Percentiles rank a stretch among this genome's conserved stretches.
These are phyloP conservation scores for Colletotrichum liaoningense DNA, from an alignment of 2,329 filamentous ascomycete genomes.

Conservation along the genomic window DNA sequence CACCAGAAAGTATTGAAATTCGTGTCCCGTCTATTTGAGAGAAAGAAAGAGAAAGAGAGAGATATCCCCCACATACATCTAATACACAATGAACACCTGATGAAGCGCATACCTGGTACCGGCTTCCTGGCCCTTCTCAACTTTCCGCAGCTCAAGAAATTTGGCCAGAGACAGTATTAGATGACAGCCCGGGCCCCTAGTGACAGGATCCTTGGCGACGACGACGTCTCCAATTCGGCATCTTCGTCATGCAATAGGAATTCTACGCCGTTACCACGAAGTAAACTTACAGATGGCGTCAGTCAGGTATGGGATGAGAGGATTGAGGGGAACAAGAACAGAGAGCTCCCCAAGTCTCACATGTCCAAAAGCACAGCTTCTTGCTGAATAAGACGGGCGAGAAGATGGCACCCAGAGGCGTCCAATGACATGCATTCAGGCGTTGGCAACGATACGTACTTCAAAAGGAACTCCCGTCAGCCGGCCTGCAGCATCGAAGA, in stretches of 20 bases:
- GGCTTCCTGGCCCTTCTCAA: too few relatives aligned
- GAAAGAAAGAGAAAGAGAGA: neutral
- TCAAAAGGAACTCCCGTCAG: neutral
- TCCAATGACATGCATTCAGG: neutral
- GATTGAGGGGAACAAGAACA: too few relatives aligned
- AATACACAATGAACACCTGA: neutral
- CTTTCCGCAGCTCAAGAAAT: too few relatives aligned
- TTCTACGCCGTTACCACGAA: neutral
- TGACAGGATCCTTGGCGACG: too few relatives aligned
- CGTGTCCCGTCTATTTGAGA: neutral
- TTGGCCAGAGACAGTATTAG: neutral
- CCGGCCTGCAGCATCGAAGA: neutral
- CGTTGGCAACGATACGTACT: neutral
- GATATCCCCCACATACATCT: neutral
- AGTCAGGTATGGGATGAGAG: too few relatives aligned
- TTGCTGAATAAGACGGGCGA: neutral
- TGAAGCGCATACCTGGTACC: neutral
- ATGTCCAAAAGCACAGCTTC: neutral
- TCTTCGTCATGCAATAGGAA: neutral
- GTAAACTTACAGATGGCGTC: too few relatives aligned
- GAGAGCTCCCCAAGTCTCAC: too few relatives aligned
- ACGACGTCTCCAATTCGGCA: neutral
- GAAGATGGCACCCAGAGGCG: neutral
- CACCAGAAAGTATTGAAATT: neutral
- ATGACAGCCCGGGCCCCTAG: neutral